Conservation (phyloP, 352 stramenopile genomes). For the Pythium aristosporum region DNA sequence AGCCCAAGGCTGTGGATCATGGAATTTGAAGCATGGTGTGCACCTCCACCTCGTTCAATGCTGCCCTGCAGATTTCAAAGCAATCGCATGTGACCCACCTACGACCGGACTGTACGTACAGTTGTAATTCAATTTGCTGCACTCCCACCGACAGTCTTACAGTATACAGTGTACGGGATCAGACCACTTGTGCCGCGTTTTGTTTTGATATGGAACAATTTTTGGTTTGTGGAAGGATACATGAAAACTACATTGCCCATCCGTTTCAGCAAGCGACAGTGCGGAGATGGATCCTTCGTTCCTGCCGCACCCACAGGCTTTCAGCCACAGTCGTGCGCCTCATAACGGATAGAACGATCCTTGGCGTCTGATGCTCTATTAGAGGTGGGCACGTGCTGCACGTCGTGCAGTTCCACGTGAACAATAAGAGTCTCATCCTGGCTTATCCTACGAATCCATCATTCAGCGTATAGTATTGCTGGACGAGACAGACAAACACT, state of each 20-base stretch:
- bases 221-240: not conserved
- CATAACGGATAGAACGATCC: no score
- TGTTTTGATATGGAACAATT: constrained; percentile 11
- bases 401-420: no score
- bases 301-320: not conserved
- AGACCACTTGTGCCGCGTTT: constrained; percentile 10
- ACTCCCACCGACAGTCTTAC: not conserved
- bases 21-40: no score
- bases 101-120: not conserved
- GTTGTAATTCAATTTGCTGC: not conserved
- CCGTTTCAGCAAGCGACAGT: not conserved
- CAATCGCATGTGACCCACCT: not conserved
- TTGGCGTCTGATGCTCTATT: no score
- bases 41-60: no score
- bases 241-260: constrained; percentile 7
- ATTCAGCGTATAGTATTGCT: no score
- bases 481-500: no score
- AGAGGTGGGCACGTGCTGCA: no score
- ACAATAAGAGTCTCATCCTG: no score
- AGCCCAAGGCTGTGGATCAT: no score
- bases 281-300: not conserved
- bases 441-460: no score
- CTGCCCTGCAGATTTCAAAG: no score
- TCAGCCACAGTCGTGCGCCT: not conserved
- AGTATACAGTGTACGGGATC: not conserved